Evolutionary conservation across 768 basidiomycete genomes (phyloP).

Genomic region (Crepidotus variabilis): DNA sequence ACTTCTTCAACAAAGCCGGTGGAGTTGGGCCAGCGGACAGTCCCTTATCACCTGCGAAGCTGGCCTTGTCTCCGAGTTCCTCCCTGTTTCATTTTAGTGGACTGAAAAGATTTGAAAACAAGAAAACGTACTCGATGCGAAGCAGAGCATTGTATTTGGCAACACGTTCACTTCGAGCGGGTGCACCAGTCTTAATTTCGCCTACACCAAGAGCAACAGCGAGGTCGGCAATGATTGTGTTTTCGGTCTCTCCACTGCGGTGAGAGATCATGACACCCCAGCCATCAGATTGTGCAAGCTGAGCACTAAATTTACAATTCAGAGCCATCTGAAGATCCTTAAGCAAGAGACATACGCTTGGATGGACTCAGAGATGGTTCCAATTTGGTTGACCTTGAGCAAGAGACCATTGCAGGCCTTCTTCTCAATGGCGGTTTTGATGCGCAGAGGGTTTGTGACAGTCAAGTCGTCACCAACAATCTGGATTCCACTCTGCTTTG

Average conservation of each 20-base stretch:
- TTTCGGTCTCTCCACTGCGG: slow-evolving; percentile 98
- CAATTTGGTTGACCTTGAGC: slow-evolving; percentile 99
- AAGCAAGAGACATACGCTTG: slow-evolving; percentile 72
- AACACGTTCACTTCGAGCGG: slow-evolving; percentile 93
- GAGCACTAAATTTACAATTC: slow-evolving; percentile 54
- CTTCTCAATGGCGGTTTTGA: slow-evolving; percentile 99
- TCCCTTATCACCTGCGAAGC: slow-evolving; percentile 76
- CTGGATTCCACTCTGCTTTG: slow-evolving; percentile 72
- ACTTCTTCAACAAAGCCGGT: slow-evolving; percentile 73
- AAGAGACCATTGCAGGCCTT: slow-evolving; percentile 99
- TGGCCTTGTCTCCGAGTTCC: slow-evolving; percentile 63
- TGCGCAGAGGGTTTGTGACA: slow-evolving; percentile 94
- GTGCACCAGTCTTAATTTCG: slow-evolving; percentile 99
- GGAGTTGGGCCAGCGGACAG: slow-evolving; percentile 72
- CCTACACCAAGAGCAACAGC: slow-evolving; percentile 89
- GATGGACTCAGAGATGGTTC: slow-evolving; percentile 97
- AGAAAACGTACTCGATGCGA: slow-evolving; percentile 42
- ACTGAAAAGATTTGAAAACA: neutral
- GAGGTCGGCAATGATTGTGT: slow-evolving; percentile 94
- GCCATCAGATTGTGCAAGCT: slow-evolving; percentile 90
- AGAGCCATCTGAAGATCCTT: neutral
- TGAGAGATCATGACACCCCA: slow-evolving; percentile 99
- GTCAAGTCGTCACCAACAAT: slow-evolving; percentile 96
- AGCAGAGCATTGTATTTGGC: slow-evolving; percentile 91
- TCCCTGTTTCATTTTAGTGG: slow-evolving; percentile 44